Evolutionary conservation across 169 alveolate species (phyloP), one percentile per base, ranked within the genome.

Genomic region (Babesia sp.): DNA sequence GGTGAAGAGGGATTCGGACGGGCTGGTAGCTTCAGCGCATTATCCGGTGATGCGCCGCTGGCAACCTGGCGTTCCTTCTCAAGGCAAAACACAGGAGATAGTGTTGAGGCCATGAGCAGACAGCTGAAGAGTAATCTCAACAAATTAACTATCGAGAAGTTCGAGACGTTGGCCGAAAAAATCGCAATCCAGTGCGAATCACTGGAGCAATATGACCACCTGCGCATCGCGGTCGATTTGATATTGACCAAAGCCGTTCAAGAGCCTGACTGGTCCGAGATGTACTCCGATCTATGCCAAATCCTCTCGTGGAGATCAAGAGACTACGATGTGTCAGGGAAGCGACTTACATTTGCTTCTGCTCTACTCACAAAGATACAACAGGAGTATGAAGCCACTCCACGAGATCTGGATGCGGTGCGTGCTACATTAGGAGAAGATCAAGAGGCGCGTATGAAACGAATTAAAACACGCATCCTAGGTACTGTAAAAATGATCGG

Each of bases 201-300:
- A 28, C 77, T 90, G 57, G 63, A 56, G 37, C 76, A 78, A 63
- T 87, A 81, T 24, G 87, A 77, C 31, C 95, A 92, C 48, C 82
- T 92, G 20, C 93, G 88, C 39, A 79, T 85, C 14, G 88, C 92
- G 6, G 96, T 87, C 33, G 89, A 81, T 66, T 83, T 86, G 60
- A 90, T 92, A 18, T 69, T 92, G 51, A 85, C 84, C 39, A 94
- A 94, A 74, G 97, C 97, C 12, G 94, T 93, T 24, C 79, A 90
- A 50, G 97, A 93, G 60, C 97, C 95, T 36, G 96, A 94, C 39
- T 94, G 94, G 94, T 92, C 96, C 12, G 97, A 94, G 70, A 94
- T 94, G 97, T 94, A 94, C 60, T 95, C 97, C 0, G 97, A 94
- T 74, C 78, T 94, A 44, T 93, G 97, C 83, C 96, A 90, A 76